Base-by-base conservation (phyloP, 768 basidiomycete genomes). In the Boletus sensibilis region DNA sequence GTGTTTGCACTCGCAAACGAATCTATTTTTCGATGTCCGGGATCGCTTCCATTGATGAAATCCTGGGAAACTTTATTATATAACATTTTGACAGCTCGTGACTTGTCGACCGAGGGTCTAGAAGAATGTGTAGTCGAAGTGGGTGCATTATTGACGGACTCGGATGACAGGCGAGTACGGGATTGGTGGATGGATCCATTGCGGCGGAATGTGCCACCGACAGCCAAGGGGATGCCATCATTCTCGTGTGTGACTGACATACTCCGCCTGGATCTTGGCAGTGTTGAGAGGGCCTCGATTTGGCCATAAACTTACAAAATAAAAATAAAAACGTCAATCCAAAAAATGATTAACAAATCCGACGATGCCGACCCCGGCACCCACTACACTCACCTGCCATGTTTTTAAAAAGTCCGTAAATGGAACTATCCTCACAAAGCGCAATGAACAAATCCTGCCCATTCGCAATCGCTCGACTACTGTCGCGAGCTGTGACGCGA, bases 341-440 rank as follows among this genome's bases (percentile, higher is more conserved):
- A 41, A 47, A n/a, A 27, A 56, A 60, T 40, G 52, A 57, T 60
- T 48, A 57, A 41, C 68, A 64, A 63, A 69, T 53, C 37, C 45
- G 60, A 45, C 48, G 45, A 45, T 6, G 34, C 21, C 50, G 57
- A 55, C 13, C 27, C 48, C 31, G 7, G 16, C 23, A 23, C 12
- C 16, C 45, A 10, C 20, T 21, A 27, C 2, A 50, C 80, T 61
- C 61, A 92, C 94, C 89, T 76, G 89, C 83, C 90, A 95, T 90
- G 23, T 82, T 79, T 73, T 85, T 91, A 75, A 95, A 94, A 56
- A 90, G 79, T 27, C 82, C 82, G 74, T 93, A 97, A 46, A 96
- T 82, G 46, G 85, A 78, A 62, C 91, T 87, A 72, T 97, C 95
- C 73, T 97, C 95, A 58, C 92, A 94, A 16, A 97, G 78, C 1